Base-by-base conservation (phyloP, 495 filamentous ascomycete species). In the Pyrenula massariospora region DNA sequence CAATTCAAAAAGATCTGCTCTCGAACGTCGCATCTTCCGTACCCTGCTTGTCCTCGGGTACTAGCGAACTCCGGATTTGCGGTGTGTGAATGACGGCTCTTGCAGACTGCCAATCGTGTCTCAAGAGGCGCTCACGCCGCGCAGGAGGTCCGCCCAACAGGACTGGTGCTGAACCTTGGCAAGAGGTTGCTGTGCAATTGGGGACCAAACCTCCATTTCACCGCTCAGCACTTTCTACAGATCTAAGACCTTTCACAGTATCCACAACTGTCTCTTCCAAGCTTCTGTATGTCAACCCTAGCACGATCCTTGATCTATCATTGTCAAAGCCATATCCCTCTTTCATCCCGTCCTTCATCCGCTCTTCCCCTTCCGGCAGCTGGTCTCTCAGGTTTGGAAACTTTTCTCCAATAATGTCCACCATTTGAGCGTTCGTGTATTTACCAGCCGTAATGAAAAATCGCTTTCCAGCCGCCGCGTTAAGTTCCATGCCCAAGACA, bases 381-480 rank as follows among this genome's bases (percentile, higher is more conserved):
- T 73, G 61, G 23, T 74, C 72, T 53, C 65, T 65, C 58, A 75
- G 77, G 54, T 87, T 72, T 0, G 81, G 80, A 59, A 84, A 83
- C 56, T 78, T 65, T 62, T 82, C 77, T 20, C 66, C 64, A 53
- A 87, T 74, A 52, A 83, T 71, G 22, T 83, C 70, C 1, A 62
- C 70, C 54, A 85, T 78, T 50, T 79, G 71, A 62, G 76, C 74
- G 59, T 82, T 79, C 22, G 67, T 73, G 62, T 81, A 79, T 49
- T 76, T 70, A 11, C 83, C 77, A 3, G 72, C 72, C 0, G 77
- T 69, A 21, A 77, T 59, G 69, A 88, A 81, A 67, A 83, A 86
- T 25, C 84, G 72, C 65, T 86, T 80, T 36, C 75, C 74, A 0
- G 70, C 77, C 1, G 81, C 82, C 42, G 76, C 78, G 0, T 69